Evolutionary conservation across 108 stramenopile species (phyloP).

Genomic region (Chaetoceros tenuissimus): DNA sequence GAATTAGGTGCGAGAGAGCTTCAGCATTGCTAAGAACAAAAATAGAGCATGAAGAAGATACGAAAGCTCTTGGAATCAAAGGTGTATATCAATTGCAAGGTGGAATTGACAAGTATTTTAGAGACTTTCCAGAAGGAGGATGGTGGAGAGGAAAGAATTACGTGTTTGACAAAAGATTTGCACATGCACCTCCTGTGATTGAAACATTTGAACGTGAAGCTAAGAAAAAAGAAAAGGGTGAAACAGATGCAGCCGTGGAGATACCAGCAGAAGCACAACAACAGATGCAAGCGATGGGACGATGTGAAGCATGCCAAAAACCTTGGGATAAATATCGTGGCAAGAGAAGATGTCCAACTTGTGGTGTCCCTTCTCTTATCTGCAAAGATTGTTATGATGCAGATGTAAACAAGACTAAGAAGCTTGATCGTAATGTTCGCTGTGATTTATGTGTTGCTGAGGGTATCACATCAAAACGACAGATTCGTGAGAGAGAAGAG

Average conservation of each 20-base stretch:
- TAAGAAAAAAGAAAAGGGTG: constrained; percentile 7
- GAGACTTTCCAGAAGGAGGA: constrained; percentile 79
- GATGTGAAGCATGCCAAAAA: constrained; percentile 28
- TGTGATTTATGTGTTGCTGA: constrained; percentile 63
- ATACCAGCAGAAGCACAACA: constrained; percentile 3
- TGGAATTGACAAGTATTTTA: constrained; percentile 78
- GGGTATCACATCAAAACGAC: constrained; percentile 36
- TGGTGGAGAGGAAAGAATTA: constrained; percentile 82
- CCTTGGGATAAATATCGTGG: constrained; percentile 92
- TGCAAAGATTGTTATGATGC: constrained; percentile 63
- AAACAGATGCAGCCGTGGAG: constrained; percentile 7
- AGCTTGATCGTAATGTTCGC: constrained; percentile 31
- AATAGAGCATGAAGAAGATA: background rate
- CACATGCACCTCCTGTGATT: constrained; percentile 63
- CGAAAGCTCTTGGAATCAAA: constrained; percentile 22
- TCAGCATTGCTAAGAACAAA: constrained; percentile 39
- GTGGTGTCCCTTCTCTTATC: constrained; percentile 81
- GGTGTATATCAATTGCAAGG: constrained; percentile 71
- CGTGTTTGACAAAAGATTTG: constrained; percentile 87
- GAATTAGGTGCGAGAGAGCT: constrained; percentile 73
- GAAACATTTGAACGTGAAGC: constrained; percentile 37
- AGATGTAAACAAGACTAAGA: constrained; percentile 28
- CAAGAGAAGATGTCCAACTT: constrained; percentile 82
- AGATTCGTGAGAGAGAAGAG: constrained; percentile 32
- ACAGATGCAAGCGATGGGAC: constrained; percentile 4